phyloP scores from a whole-genome alignment of 176 grass and related monocot species.

The Oryza nivara region DNA sequence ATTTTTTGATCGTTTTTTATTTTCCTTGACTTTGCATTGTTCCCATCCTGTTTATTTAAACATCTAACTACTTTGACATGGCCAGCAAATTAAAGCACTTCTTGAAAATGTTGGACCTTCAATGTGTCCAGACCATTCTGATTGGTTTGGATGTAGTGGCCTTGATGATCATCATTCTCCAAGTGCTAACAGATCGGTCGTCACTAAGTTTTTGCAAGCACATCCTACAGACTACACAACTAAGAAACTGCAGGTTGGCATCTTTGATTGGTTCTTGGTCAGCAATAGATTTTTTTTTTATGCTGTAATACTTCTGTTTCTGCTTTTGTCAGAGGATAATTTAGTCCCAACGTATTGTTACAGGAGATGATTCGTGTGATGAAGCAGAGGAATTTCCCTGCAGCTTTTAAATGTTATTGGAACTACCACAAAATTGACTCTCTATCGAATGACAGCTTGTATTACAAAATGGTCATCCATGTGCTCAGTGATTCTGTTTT shows the following conservation, averaged over 20 bases:
- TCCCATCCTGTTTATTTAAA: constrained; percentile 19
- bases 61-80: constrained; percentile 32
- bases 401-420: constrained; percentile 88
- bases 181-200: constrained; percentile 70
- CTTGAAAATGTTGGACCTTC: constrained; percentile 88
- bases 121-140: constrained; percentile 82
- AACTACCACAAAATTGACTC: constrained; percentile 86
- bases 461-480: constrained; percentile 98
- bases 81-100: constrained; percentile 96
- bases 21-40: constrained; percentile 25
- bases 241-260: constrained; percentile 86
- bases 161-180: constrained; percentile 56
- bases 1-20: constrained; percentile 26
- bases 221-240: constrained; percentile 92
- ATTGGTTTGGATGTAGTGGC: constrained; percentile 82
- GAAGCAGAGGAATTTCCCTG: constrained; percentile 68
- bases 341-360: constrained; percentile 40
- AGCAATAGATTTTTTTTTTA: constrained; percentile 11
- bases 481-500: constrained; percentile 88
- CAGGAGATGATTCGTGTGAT: constrained; percentile 95
- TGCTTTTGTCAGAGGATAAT: constrained; percentile 26
- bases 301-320: background rate
- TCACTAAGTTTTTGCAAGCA: constrained; percentile 84
- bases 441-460: constrained; percentile 69
- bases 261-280: constrained; percentile 9